These are phyloP conservation scores for Allantophomopsis cytisporea DNA, from an alignment of 2,329 filamentous ascomycete genomes.

Conservation along the genomic window DNA sequence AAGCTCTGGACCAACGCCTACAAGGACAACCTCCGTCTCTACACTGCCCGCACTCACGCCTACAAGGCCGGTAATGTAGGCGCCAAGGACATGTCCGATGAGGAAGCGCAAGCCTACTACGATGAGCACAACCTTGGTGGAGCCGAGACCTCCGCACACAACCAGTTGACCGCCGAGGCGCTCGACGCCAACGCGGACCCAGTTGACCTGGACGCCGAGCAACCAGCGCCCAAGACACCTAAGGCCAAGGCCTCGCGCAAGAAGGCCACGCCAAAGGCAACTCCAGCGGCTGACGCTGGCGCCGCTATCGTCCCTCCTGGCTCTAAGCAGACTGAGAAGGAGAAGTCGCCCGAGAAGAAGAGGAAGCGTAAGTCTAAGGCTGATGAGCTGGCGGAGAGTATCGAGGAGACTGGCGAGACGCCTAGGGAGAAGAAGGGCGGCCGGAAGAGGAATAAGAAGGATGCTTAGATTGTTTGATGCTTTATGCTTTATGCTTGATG, in stretches of 20 bases:
- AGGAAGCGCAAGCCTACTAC: conserved; percentile 46
- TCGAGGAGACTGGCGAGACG: conserved; percentile 18
- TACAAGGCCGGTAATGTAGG: conserved; percentile 46
- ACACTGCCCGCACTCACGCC: conserved; percentile 50
- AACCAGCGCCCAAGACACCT: conserved; percentile 39
- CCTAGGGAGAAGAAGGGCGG: neutral
- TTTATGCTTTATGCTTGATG: no score
- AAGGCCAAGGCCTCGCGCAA: conserved; percentile 32
- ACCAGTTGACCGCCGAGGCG: conserved; percentile 38
- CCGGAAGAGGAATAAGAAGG: neutral
- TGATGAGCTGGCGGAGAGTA: conserved; percentile 21
- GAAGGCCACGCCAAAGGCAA: conserved; percentile 18
- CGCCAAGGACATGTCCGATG: conserved; percentile 47
- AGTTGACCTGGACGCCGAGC: conserved; percentile 27
- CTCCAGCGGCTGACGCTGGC: conserved; percentile 23
- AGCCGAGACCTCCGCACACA: conserved; percentile 23
- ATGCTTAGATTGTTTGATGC: neutral
- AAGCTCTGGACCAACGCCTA: conserved; percentile 48
- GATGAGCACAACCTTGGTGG: conserved; percentile 43
- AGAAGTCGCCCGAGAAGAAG: conserved; percentile 42
- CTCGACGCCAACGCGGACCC: conserved; percentile 15
- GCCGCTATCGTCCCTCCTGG: conserved; percentile 15
- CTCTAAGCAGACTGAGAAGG: neutral
- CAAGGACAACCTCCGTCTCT: conserved; percentile 52
- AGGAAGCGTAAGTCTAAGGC: conserved; percentile 44